Percentiles rank a stretch among this genome's conserved stretches.
Conservation (phyloP, 2,329 filamentous ascomycete genomes). For the Cladorrhinum sp. region DNA sequence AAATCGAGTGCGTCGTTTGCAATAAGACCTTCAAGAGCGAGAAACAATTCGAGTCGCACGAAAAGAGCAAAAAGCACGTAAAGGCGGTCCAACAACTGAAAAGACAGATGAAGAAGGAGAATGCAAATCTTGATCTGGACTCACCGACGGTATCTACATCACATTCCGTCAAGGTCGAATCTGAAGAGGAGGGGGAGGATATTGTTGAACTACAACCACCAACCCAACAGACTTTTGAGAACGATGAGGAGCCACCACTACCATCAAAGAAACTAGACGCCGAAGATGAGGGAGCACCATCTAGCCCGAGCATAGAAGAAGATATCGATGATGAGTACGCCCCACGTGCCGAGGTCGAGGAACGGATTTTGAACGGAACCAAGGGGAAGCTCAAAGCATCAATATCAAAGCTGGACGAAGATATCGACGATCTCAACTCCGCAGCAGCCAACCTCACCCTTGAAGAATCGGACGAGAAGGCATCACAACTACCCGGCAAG, state of each 20-base stretch:
- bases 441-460: constrained; percentile 17
- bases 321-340: constrained; percentile 45
- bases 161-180: background rate
- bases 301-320: background rate
- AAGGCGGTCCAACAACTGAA: constrained; percentile 80
- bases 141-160: constrained; percentile 2
- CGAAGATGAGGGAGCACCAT: background rate
- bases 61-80: constrained; percentile 93
- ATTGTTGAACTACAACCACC: background rate
- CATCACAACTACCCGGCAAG: constrained; percentile 29
- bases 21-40: constrained; percentile 83
- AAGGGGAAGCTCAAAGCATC: constrained; percentile 10
- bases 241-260: background rate
- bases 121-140: constrained; percentile 57
- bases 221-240: background rate
- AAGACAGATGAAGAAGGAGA: constrained; percentile 79
- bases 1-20: constrained; percentile 75
- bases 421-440: constrained; percentile 9
- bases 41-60: constrained; percentile 85
- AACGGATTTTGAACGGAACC: constrained; percentile 33
- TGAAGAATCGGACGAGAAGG: constrained; percentile 11
- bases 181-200: constrained; percentile 33
- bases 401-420: background rate
- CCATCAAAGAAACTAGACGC: background rate
- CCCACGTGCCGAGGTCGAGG: constrained; percentile 42